Evolutionary conservation across 2,329 filamentous ascomycete genomes (phyloP).

Genomic region (Trichophyton benhamiae): DNA sequence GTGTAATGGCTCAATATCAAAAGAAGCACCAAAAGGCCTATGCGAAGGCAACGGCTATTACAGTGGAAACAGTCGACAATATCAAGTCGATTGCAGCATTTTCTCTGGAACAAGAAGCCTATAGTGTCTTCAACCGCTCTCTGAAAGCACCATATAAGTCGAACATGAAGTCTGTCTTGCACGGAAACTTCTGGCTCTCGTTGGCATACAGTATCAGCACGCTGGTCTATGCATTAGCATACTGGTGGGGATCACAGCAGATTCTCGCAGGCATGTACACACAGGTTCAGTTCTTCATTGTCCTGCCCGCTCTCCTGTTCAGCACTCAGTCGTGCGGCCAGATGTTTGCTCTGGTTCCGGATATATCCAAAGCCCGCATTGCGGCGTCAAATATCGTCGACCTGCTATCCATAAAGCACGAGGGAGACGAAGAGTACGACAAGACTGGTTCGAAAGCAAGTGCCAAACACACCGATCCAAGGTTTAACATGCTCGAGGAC

Average conservation of each 20-base stretch:
- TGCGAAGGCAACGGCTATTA: conserved; percentile 33
- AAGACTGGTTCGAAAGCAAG: conserved; percentile 12
- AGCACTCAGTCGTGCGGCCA: conserved; percentile 57
- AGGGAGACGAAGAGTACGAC: conserved; percentile 12
- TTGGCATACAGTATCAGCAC: conserved; percentile 36
- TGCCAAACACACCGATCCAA: conserved; percentile 8
- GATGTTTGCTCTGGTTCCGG: conserved; percentile 57
- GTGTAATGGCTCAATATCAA: conserved; percentile 46
- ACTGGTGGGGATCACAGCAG: conserved; percentile 60
- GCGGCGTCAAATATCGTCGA: conserved; percentile 46
- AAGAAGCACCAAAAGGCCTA: conserved; percentile 36
- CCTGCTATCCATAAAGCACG: conserved; percentile 24
- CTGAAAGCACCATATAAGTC: conserved; percentile 32
- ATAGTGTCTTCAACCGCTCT: conserved; percentile 29
- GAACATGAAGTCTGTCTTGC: conserved; percentile 33
- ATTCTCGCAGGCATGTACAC: conserved; percentile 51
- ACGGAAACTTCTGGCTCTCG: conserved; percentile 28
- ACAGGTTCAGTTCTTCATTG: conserved; percentile 55
- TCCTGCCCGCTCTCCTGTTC: conserved; percentile 54
- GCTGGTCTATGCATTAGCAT: conserved; percentile 57
- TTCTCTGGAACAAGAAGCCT: conserved; percentile 34
- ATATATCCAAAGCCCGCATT: conserved; percentile 50
- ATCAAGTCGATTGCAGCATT: conserved; percentile 36
- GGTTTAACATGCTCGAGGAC: conserved; percentile 13
- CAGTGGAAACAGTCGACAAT: conserved; percentile 34